These are phyloP conservation scores for Penicillium hesseltinei DNA, from an alignment of 2,329 filamentous ascomycete species.

Conservation along the genomic window DNA sequence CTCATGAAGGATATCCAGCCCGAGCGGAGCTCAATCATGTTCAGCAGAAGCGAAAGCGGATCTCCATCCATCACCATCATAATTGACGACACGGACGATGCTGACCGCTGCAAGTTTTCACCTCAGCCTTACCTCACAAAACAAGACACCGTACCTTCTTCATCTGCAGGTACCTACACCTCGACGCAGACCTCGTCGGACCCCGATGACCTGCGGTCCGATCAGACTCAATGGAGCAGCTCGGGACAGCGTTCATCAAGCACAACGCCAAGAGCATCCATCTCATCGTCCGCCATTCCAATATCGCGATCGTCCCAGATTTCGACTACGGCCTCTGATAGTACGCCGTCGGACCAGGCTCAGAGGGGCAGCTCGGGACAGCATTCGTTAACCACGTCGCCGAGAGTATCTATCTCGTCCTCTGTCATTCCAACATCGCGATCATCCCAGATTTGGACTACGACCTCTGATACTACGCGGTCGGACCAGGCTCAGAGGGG, in stretches of 20 bases:
- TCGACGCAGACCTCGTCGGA: conserved; percentile 5
- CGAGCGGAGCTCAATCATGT: conserved; percentile 32
- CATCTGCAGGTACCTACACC: not conserved
- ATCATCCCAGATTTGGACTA: conserved; percentile 17
- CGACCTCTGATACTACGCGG: not conserved
- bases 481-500: not conserved
- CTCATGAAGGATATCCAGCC: conserved; percentile 19
- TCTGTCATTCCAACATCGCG: not conserved
- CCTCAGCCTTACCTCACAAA: conserved; percentile 3
- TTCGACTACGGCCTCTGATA: conserved; percentile 8
- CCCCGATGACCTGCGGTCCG: not conserved
- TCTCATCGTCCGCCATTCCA: not conserved
- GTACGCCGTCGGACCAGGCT: not conserved
- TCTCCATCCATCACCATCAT: conserved; percentile 26
- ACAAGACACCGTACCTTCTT: conserved; percentile 1
- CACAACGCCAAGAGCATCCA: conserved; percentile 5
- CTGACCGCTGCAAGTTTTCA: not conserved
- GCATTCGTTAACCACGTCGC: conserved; percentile 2
- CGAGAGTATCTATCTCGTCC: conserved; percentile 3
- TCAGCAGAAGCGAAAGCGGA: conserved; percentile 25
- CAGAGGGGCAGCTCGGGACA: not conserved
- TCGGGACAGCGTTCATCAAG: conserved; percentile 5
- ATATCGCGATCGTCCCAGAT: conserved; percentile 15
- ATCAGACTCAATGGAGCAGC: not conserved
- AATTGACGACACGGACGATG: conserved; percentile 11